A percentile compares a stretch with the other conserved stretches of the same genome.
phyloP scores from a whole-genome alignment of 1,284 basidiomycete genomes.

The Cryptococcus depauperatus region DNA sequence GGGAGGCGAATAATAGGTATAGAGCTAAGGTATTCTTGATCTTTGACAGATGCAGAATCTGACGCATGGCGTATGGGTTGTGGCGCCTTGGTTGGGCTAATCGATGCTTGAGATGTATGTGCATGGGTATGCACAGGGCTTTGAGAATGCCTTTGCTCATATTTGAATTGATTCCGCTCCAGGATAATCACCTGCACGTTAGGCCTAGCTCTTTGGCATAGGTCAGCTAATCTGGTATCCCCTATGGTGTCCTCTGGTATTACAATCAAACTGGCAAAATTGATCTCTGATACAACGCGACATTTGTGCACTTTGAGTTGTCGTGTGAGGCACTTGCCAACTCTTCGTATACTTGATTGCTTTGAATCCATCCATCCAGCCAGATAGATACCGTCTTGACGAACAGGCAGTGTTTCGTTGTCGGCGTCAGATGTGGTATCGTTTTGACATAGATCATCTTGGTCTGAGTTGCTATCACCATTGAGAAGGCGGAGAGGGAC shows the following conservation, averaged over 20 bases:
- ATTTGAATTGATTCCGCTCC: conserved; percentile 7
- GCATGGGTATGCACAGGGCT: not conserved
- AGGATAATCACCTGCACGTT: conserved; percentile 22
- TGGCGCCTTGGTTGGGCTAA: conserved; percentile 1
- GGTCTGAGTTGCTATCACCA: conserved; percentile 10
- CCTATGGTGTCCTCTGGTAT: conserved; percentile 12
- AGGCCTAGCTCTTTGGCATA: conserved; percentile 14
- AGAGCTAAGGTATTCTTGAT: conserved; percentile 3
- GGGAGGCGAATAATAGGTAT: conserved; percentile 7
- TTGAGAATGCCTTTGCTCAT: not conserved
- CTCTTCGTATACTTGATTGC: conserved; percentile 13
- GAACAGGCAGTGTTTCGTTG: conserved; percentile 3
- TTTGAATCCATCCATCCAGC: conserved; percentile 20
- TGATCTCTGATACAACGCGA: conserved; percentile 21
- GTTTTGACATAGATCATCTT: conserved; percentile 16
- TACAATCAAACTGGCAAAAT: conserved; percentile 27
- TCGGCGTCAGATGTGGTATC: conserved; percentile 1
- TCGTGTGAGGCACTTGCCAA: conserved; percentile 25
- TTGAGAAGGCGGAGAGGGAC: conserved; percentile 25
- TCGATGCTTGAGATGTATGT: not conserved
- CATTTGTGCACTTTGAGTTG: conserved; percentile 28
- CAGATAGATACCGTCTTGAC: conserved; percentile 26
- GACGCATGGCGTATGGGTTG: not conserved
- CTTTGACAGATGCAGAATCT: not conserved
- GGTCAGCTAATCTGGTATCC: conserved; percentile 9